Evolutionary conservation across 257 asterid genomes (phyloP).

Genomic region (Cinchona pubescens): DNA sequence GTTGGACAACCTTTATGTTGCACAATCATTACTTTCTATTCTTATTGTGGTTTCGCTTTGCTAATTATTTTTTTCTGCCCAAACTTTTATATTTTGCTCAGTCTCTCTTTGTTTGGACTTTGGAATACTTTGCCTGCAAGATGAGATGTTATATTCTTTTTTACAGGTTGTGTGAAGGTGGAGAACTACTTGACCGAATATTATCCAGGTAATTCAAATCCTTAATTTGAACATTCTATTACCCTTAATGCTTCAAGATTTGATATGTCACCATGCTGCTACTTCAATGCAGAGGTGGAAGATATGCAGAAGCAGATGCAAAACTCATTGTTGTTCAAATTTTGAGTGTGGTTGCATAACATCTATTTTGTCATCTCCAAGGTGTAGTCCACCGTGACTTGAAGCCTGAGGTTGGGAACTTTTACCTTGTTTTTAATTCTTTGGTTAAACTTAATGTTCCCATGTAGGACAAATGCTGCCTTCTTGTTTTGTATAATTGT

Average conservation of each 20-base stretch:
- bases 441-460: constrained; percentile 5
- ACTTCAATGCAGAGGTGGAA: constrained; percentile 76
- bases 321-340: constrained; percentile 82
- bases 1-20: background rate
- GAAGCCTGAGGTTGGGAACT: constrained; percentile 79
- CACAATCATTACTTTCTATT: background rate
- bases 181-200: constrained; percentile 87
- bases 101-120: background rate
- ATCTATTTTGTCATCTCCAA: constrained; percentile 98
- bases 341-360: constrained; percentile 82
- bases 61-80: background rate
- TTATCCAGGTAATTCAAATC: constrained; percentile 61
- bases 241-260: constrained; percentile 13
- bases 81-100: background rate
- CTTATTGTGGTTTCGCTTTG: background rate
- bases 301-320: constrained; percentile 91
- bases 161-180: constrained; percentile 96
- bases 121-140: background rate
- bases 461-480: background rate
- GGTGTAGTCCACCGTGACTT: constrained; percentile 98
- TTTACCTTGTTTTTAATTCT: background rate
- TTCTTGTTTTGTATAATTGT: constrained; percentile 6
- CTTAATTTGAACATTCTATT: background rate
- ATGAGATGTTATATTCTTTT: constrained; percentile 23
- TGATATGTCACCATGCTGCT: background rate